A percentile compares a stretch with the other conserved stretches of the same genome.
Evolutionary conservation across 176 grass and related monocot genomes (phyloP).

Genomic region (Cocos nucifera): DNA sequence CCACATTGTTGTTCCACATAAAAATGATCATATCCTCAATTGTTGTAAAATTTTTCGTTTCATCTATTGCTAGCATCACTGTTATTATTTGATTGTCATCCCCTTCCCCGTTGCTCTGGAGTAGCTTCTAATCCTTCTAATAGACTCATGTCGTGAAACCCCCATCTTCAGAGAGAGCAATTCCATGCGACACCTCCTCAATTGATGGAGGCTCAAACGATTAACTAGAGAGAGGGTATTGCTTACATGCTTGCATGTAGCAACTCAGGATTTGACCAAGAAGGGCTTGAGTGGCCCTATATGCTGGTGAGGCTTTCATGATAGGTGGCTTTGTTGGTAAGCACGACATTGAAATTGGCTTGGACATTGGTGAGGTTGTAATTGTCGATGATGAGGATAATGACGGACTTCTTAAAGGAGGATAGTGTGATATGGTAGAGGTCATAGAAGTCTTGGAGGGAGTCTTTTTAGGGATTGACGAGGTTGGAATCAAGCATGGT

Average conservation of each 20-base stretch:
- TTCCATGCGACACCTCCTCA: background rate
- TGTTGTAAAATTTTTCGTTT: constrained; percentile 2
- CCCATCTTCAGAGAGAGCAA: background rate
- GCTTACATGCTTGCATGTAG: constrained; percentile 1
- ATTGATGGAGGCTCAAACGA: background rate
- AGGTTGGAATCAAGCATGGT: background rate
- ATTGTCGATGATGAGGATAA: background rate
- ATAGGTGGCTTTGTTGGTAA: constrained; percentile 12
- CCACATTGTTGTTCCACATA: background rate
- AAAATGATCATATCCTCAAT: background rate
- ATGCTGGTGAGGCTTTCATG: background rate
- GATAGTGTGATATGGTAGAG: background rate
- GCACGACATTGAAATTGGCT: background rate
- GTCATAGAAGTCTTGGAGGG: background rate
- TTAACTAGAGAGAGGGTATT: background rate
- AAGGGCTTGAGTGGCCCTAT: background rate
- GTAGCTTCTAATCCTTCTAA: background rate
- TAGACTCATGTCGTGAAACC: background rate
- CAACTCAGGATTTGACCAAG: background rate
- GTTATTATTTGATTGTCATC: too few species aligned
- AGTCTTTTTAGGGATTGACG: background rate
- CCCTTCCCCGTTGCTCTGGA: background rate
- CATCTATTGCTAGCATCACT: background rate
- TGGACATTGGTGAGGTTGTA: background rate
- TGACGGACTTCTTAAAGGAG: background rate